Evolutionary conservation across 2,329 filamentous ascomycete genomes (phyloP), one percentile per base, ranked within the genome.

Genomic region (Aspergillus sojae): DNA sequence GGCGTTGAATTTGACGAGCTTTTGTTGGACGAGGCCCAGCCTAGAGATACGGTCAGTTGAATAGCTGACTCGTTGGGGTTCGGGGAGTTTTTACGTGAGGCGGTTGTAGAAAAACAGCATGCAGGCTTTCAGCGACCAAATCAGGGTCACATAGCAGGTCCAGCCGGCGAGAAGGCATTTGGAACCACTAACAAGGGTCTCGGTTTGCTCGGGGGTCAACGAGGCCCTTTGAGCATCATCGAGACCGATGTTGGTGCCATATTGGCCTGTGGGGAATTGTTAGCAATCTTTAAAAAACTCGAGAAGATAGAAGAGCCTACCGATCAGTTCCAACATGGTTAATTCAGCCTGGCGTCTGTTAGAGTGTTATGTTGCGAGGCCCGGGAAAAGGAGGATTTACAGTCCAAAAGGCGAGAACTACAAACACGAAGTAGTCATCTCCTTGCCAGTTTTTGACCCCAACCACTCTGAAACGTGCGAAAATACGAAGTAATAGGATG

Each of bases 31-130:
- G 4, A 80, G 70, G 0, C 75, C 78, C 21, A 79, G 71, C 0
- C 79, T 78, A 14, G 32, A n/a, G 19, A 30, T 10, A 19, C 10
- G 23, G 23, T 50, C 26, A 50, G 23, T 50, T 16, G 16, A 14
- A 11, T 11, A 19, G 26, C 12, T 19, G 45, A 16, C 21, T 48
- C 5, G 45, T 2, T 26, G 46, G 14, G 16, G 12, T 28, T 19
- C 12, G 28, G 4, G 28, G 19, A 26, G 28, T 0, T 32, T 77
- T 54, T 71, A 81, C 79, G 80, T 82, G 64, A 82, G 73, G 48
- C 80, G 75, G 54, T 75, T 72, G 64, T 79, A 81, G 62, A 81
- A 79, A 63, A 76, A 81, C n/a, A 82, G 67, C 68, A 81, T 79
- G 64, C 77, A 78, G 5, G 74, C 78, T 62, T 82, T 82, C 28